Evolutionary conservation across 2,329 filamentous ascomycete species (phyloP), one percentile per base, ranked within the genome.

Genomic region (Penicillium sp.): DNA sequence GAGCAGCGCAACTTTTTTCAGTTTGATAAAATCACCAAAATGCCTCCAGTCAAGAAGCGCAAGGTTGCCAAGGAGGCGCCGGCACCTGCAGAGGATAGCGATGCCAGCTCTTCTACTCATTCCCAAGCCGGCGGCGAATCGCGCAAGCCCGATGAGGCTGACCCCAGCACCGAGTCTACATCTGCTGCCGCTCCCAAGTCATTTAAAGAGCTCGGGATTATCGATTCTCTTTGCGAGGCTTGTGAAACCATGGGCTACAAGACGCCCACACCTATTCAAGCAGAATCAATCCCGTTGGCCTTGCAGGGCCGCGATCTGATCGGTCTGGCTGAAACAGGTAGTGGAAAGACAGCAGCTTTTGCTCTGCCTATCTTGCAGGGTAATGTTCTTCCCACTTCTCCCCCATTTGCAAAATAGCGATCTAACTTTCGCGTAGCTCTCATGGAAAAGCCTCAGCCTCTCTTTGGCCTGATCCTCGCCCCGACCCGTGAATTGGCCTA

Each of bases 331-430:
- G 92, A 98, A 72, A 98, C 93, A 0, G 93, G 93, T 60, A 90
- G 85, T 65, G 93, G 93, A 72, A 98, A 97, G 76, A 97, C 93
- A 0, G 92, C 90, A 6, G 91, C 93, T 0, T 98, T 97, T 68
- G 90, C 89, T 0, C 77, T 98, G 2, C 93, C 93, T 0, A 95
- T 98, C 33, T 80, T 98, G 2, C 91, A 96, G 72, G 69, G 69
- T 67, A 54, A 3, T 12, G 12, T 29, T 29, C 28, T 29, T 25
- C 15, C 13, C 25, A 27, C 6, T 28, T 28, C 8, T 28, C 27
- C 27, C 7, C 7, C 27, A 9, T 28, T 9, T 28, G 15, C 15
- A 28, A 2, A 28, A 28, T 4, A 28, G 3, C 3, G 2, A 9
- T 28, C 32, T 35, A 18, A 35, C 32, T 1, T 18, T 18, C 10